Percentiles rank a stretch among this genome's conserved stretches.
These are phyloP conservation scores for Ogataea ganodermae DNA, from an alignment of 805 yeast species.

Conservation along the genomic window DNA sequence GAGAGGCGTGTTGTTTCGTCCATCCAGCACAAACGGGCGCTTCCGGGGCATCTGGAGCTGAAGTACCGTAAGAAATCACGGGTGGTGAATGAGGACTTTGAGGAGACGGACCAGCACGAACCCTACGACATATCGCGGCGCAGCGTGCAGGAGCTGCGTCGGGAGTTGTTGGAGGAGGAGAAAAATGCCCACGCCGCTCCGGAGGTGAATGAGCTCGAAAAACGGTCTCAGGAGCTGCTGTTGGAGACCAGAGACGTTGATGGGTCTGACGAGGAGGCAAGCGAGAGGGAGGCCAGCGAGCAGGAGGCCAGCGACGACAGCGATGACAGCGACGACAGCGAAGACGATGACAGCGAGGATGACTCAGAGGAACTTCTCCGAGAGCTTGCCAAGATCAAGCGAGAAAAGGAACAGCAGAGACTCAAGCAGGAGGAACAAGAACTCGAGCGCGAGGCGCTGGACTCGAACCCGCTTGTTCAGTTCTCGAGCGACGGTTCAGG, in stretches of 20 bases:
- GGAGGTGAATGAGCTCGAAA: slow-evolving; percentile 20
- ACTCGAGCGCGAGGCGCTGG: slow-evolving; percentile 24
- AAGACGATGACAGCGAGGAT: slow-evolving; percentile 34
- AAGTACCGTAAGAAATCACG: slow-evolving; percentile 43
- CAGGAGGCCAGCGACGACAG: slow-evolving; percentile 8
- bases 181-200: neutral
- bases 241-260: slow-evolving; percentile 19
- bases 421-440: slow-evolving; percentile 31
- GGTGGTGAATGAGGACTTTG: slow-evolving; percentile 28
- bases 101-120: slow-evolving; percentile 41
- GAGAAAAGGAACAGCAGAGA: slow-evolving; percentile 35
- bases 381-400: slow-evolving; percentile 42
- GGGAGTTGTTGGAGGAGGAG: slow-evolving; percentile 20
- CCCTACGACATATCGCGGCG: slow-evolving; percentile 16
- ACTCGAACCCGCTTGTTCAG: slow-evolving; percentile 30
- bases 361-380: slow-evolving; percentile 53
- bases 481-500: slow-evolving; percentile 15
- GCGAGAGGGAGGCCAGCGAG: slow-evolving; percentile 20
- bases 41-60: slow-evolving; percentile 56
- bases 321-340: slow-evolving; percentile 7
- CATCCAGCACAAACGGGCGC: slow-evolving; percentile 52
- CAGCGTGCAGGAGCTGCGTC: slow-evolving; percentile 22
- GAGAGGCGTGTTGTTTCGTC: slow-evolving; percentile 43
- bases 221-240: slow-evolving; percentile 18
- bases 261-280: slow-evolving; percentile 30